Evolutionary conservation across 1,284 basidiomycete species (phyloP).

Genomic region (Leccinum fuscescens): DNA sequence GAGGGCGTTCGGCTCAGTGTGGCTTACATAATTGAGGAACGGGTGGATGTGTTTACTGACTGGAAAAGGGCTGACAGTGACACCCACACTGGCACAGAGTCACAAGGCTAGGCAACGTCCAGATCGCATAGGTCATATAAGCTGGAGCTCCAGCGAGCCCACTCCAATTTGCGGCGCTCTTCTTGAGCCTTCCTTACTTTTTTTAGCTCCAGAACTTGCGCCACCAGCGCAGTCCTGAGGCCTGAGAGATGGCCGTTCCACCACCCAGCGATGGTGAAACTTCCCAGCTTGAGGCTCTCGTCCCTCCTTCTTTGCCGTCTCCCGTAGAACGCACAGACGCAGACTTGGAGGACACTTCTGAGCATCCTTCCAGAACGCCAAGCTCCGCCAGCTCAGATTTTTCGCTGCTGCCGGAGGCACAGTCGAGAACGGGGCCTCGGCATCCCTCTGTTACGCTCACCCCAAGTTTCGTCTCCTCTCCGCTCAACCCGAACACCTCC

Average conservation of each 20-base stretch:
- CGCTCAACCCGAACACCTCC: conserved; percentile 44
- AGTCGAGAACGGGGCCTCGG: conserved; percentile 16
- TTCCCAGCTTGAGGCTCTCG: background rate
- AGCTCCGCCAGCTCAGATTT: conserved; percentile 20
- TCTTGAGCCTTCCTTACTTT: background rate
- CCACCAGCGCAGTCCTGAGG: background rate
- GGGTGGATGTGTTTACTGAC: background rate
- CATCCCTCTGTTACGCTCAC: conserved; percentile 29
- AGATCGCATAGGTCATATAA: conserved; percentile 1
- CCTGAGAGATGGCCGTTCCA: conserved; percentile 9
- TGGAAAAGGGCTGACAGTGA: conserved; percentile 5
- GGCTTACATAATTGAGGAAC: conserved; percentile 13
- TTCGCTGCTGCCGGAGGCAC: conserved; percentile 18
- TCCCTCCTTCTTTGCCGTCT: background rate
- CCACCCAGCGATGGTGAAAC: background rate
- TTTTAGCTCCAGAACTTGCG: conserved; percentile 2
- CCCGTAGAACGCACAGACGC: conserved; percentile 9
- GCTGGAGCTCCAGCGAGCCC: conserved; percentile 1
- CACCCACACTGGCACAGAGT: background rate
- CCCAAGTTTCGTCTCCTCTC: conserved; percentile 45
- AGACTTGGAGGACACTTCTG: conserved; percentile 10
- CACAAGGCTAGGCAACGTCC: conserved; percentile 5
- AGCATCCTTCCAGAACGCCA: conserved; percentile 20
- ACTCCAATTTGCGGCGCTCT: background rate
- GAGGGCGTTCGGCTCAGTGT: background rate